phyloP scores from a whole-genome alignment of 768 basidiomycete genomes.

The Gloeophyllum trabeum region DNA sequence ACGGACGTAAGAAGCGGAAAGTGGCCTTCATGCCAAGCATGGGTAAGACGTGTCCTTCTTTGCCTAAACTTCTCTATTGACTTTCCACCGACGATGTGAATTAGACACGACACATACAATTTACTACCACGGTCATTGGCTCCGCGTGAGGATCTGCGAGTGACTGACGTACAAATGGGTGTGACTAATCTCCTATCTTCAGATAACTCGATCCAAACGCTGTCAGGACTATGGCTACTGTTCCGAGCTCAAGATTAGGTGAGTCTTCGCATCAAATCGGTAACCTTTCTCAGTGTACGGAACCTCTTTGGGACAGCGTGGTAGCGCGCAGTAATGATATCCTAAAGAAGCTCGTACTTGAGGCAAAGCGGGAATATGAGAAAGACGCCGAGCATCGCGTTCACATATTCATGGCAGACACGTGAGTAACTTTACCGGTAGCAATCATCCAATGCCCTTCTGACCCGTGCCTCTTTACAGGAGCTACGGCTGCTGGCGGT shows the following conservation, averaged over 20 bases:
- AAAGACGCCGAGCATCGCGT: slow-evolving; percentile 88
- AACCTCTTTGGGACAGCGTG: slow-evolving; percentile 59
- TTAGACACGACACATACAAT: slow-evolving; percentile 82
- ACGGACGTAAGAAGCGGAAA: slow-evolving; percentile 65
- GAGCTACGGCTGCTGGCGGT: slow-evolving; percentile 71
- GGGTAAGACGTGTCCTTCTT: slow-evolving; percentile 47
- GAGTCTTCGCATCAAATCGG: slow-evolving; percentile 7
- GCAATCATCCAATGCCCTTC: slow-evolving; percentile 5
- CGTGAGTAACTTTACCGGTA: slow-evolving; percentile 38
- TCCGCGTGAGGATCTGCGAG: slow-evolving; percentile 40
- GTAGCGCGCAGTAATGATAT: slow-evolving; percentile 85
- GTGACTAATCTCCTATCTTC: slow-evolving; percentile 10
- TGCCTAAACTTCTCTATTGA: slow-evolving; percentile 5
- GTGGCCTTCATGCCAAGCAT: slow-evolving; percentile 82
- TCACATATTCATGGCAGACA: slow-evolving; percentile 82
- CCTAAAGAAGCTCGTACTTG: slow-evolving; percentile 75
- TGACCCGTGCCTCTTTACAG: slow-evolving; percentile 20
- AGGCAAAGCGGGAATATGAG: slow-evolving; percentile 83
- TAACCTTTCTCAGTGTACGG: slow-evolving; percentile 3
- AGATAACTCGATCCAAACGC: slow-evolving; percentile 77
- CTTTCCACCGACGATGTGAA: slow-evolving; percentile 5
- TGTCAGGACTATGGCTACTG: slow-evolving; percentile 69
- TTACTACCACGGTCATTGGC: slow-evolving; percentile 84
- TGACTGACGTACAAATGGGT: not conserved
- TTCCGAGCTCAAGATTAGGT: slow-evolving; percentile 75